Percentiles rank a stretch among this genome's conserved stretches.
phyloP scores from a whole-genome alignment of 1,284 basidiomycete species.

The Tremellales sp. region DNA sequence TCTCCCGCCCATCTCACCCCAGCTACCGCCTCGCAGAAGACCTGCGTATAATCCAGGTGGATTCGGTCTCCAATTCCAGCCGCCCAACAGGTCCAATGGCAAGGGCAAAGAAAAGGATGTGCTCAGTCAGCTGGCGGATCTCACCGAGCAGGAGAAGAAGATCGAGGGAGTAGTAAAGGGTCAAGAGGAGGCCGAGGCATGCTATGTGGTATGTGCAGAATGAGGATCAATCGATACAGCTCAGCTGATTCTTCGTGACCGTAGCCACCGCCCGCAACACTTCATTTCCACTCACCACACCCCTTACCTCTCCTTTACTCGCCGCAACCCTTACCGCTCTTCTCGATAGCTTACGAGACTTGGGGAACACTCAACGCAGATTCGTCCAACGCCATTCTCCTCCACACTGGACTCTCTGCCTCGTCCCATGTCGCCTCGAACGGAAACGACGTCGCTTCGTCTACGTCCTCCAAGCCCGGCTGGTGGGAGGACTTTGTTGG shows the following conservation, averaged over 20 bases:
- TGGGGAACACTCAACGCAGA: conserved; percentile 83
- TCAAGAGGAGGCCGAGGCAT: conserved; percentile 46
- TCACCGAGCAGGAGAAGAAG: conserved; percentile 21
- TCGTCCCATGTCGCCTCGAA: conserved; percentile 93
- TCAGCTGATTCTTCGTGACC: too few relatives aligned
- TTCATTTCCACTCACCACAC: conserved; percentile 57
- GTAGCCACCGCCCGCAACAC: conserved; percentile 45
- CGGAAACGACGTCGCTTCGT: conserved; percentile 64
- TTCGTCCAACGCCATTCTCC: conserved; percentile 86
- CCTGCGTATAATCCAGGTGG: conserved; percentile 46
- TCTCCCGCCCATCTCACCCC: conserved; percentile 31
- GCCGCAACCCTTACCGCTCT: conserved; percentile 63
- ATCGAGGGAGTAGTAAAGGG: conserved; percentile 26
- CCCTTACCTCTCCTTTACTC: conserved; percentile 73
- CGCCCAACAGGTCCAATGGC: conserved; percentile 17
- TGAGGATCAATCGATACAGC: neutral
- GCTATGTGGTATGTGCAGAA: conserved; percentile 42
- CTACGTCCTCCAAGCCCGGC: conserved; percentile 53
- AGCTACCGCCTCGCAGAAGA: conserved; percentile 38
- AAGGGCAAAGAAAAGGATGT: conserved; percentile 23
- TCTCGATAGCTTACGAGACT: conserved; percentile 83
- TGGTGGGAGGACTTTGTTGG: conserved; percentile 99
- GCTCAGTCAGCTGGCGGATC: conserved; percentile 21
- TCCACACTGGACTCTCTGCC: conserved; percentile 93
- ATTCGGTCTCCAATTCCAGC: conserved; percentile 37